A percentile compares a stretch with the other conserved stretches of the same genome.
phyloP scores from a whole-genome alignment of 169 alveolate species.

The Eimeria necatrix region DNA sequence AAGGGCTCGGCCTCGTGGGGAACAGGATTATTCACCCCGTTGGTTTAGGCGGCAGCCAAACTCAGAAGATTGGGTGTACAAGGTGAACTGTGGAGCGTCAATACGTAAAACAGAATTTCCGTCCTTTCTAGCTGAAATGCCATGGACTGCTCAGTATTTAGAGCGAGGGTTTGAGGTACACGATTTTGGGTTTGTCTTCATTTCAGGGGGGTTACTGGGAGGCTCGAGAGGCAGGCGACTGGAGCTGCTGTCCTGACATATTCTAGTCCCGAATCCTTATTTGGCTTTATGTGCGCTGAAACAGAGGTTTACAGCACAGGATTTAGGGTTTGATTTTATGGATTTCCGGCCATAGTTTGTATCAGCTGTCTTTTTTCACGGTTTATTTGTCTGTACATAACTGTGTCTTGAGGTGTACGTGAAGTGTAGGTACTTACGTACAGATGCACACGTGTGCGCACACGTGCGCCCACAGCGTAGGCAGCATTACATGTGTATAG shows the following conservation, averaged over 20 bases:
- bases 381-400: too few species aligned
- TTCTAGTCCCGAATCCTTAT: conserved; percentile 36
- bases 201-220: conserved; percentile 80
- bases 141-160: not conserved
- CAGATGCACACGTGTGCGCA: not conserved
- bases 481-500: not conserved
- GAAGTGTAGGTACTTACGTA: not conserved
- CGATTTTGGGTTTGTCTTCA: not conserved
- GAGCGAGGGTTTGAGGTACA: not conserved
- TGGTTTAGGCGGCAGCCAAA: conserved; percentile 68
- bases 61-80: conserved; percentile 71
- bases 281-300: not conserved
- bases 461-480: not conserved
- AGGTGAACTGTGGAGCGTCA: conserved; percentile 25
- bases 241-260: conserved; percentile 64
- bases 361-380: too few species aligned
- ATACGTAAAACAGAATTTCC: not conserved
- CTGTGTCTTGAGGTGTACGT: too few species aligned
- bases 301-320: not conserved
- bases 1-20: conserved; percentile 73
- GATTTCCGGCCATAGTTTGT: too few species aligned
- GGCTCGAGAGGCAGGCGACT: conserved; percentile 54
- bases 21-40: conserved; percentile 54
- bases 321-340: too few species aligned
- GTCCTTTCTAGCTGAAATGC: not conserved